Base-by-base conservation (phyloP, 2,329 filamentous ascomycete species). In the Arthrinium phaeospermum region DNA sequence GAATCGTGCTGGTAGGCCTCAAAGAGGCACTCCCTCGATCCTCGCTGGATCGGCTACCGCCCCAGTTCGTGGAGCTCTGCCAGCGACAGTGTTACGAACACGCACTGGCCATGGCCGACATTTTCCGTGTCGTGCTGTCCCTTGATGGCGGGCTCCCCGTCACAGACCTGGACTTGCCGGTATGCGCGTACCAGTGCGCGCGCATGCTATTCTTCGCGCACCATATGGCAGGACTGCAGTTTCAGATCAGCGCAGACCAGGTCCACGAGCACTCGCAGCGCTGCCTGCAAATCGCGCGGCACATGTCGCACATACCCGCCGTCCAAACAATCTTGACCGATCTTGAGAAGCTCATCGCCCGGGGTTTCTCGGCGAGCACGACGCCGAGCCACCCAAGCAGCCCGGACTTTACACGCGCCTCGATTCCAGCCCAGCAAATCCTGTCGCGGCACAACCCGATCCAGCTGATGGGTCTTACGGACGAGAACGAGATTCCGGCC, bases 241-340 rank as follows among this genome's bases (percentile, higher is more conserved):
- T 86, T 61, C 82, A 83, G 1, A 79, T 89, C 22, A 83, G 82
- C 1, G 77, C 81, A 4, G 87, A 87, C 16, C 81, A 82, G 22
- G 84, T 89, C 30, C 78, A 83, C 61, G 87, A 89, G 70, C 83
- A 87, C 57, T 85, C 86, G 3, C 82, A 81, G n/a, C 82, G 86
- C 12, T 90, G 88, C 71, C 77, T 89, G 16, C 83, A 85, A 19
- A 85, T 87, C 7, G 85, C 88, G 22, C 85, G 85, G 73, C 83
- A 86, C 67, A 88, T 87, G 77, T 86, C 86, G 45, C 82, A 85
- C 3, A 85, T 88, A 16, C 84, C 86, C 14, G 87, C 88, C 0
- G 86, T 87, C 1, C 83, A 83, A 37, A 84, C 84, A 2, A 87
- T 86, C 72, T 83, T 85, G 64, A 78, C 83, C 14, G 88, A 89